These are phyloP conservation scores for Aspergillus phoenicis DNA, from an alignment of 2,329 filamentous ascomycete species.

Conservation along the genomic window DNA sequence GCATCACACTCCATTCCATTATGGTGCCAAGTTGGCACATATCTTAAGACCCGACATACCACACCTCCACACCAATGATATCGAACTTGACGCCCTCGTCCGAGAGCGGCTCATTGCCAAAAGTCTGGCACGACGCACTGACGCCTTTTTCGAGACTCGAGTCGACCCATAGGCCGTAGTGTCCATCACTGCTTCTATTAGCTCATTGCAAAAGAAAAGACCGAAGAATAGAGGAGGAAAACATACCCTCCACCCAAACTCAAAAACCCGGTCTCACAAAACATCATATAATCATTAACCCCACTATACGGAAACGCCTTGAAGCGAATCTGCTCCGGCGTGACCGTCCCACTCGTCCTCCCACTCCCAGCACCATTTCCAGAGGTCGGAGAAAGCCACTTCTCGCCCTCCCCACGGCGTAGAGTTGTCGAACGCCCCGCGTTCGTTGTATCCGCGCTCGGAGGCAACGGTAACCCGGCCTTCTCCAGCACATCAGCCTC, in stretches of 20 bases:
- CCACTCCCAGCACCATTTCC: constrained; percentile 20
- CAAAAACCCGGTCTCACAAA: constrained; percentile 82
- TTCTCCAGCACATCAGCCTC: constrained; percentile 51
- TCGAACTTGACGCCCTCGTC: constrained; percentile 93
- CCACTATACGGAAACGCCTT: constrained; percentile 97
- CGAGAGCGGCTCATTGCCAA: constrained; percentile 91
- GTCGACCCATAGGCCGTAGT: constrained; percentile 92
- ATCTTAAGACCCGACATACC: constrained; percentile 71
- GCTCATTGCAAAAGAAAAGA: neutral
- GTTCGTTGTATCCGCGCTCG: constrained; percentile 66
- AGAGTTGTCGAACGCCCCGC: constrained; percentile 62
- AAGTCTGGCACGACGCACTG: constrained; percentile 82
- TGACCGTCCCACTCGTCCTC: constrained; percentile 52
- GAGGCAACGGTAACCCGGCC: constrained; percentile 67
- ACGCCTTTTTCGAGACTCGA: constrained; percentile 81
- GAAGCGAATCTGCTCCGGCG: constrained; percentile 81
- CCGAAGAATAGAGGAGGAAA: neutral
- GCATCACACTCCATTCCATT: neutral
- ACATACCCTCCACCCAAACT: constrained; percentile 77
- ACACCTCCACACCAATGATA: constrained; percentile 86
- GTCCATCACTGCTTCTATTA: constrained; percentile 63
- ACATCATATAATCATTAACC: constrained; percentile 94
- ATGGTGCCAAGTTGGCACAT: neutral
- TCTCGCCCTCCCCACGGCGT: constrained; percentile 33
- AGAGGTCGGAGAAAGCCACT: constrained; percentile 23